Conservation (phyloP, 495 filamentous ascomycete species). For the Recurvomyces mirabilis region DNA sequence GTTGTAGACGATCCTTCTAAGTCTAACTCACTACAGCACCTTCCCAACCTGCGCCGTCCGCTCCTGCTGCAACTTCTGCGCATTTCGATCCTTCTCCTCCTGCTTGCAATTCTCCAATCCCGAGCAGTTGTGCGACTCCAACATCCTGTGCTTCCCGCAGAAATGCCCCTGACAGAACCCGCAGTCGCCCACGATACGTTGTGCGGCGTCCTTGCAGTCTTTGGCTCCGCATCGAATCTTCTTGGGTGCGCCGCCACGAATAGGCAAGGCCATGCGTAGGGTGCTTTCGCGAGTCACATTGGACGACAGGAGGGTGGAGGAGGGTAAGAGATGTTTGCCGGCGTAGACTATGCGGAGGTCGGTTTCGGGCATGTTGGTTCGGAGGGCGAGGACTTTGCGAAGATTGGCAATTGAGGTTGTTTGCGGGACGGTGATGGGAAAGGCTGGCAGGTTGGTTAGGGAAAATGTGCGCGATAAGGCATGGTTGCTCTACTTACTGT, state of each 20-base stretch:
- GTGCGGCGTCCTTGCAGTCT: constrained; percentile 73
- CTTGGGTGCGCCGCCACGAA: constrained; percentile 47
- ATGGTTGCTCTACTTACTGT: constrained; percentile 36
- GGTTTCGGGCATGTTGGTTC: constrained; percentile 31
- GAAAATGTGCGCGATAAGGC: constrained; percentile 24
- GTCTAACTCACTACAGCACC: no score
- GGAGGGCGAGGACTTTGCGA: constrained; percentile 36
- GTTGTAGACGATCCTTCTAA: no score
- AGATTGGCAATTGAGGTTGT: constrained; percentile 35
- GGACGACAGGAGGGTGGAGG: constrained; percentile 26
- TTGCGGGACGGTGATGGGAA: constrained; percentile 35
- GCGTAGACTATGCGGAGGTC: constrained; percentile 36
- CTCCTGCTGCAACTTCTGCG: constrained; percentile 81
- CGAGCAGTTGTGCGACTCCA: constrained; percentile 86
- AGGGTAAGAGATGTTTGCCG: constrained; percentile 35
- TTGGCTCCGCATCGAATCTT: constrained; percentile 82
- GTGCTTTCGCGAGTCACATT: constrained; percentile 34
- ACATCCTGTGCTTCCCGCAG: constrained; percentile 83
- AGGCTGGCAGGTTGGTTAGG: constrained; percentile 24
- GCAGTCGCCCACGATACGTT: constrained; percentile 92
- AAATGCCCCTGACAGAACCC: constrained; percentile 87
- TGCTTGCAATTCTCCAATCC: constrained; percentile 98
- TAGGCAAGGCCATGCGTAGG: constrained; percentile 31
- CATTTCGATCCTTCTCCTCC: constrained; percentile 83
- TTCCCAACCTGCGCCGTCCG: constrained; percentile 59